Conservation (phyloP, 1,139 yeast genomes). For the Scheffersomyces insectosa region DNA sequence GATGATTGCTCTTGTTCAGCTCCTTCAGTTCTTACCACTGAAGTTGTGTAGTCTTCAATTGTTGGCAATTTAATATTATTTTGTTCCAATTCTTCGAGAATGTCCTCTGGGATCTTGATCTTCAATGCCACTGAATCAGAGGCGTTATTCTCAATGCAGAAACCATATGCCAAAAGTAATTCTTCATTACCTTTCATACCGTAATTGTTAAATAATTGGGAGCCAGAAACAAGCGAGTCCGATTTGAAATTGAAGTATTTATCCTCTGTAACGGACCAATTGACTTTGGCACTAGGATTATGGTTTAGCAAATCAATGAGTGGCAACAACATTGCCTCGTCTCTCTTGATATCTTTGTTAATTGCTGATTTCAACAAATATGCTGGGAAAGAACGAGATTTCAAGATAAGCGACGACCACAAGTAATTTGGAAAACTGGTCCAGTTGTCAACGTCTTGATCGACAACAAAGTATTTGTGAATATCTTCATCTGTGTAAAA, state of each 20-base stretch:
- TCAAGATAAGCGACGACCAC: slow-evolving; percentile 73
- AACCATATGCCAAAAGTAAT: slow-evolving; percentile 65
- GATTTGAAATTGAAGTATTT: slow-evolving; percentile 32
- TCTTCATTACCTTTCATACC: slow-evolving; percentile 89
- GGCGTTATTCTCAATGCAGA: slow-evolving; percentile 59
- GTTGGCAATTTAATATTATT: slow-evolving; percentile 49
- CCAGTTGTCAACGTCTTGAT: slow-evolving; percentile 46
- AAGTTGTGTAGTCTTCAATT: slow-evolving; percentile 48
- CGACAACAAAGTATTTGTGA: slow-evolving; percentile 24
- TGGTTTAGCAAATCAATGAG: slow-evolving; percentile 80
- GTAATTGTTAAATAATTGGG: slow-evolving; percentile 73
- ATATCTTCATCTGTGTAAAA: slow-evolving; percentile 43
- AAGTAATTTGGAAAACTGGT: slow-evolving; percentile 63
- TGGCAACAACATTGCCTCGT: slow-evolving; percentile 74
- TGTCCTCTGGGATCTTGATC: slow-evolving; percentile 45
- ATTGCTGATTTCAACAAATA: slow-evolving; percentile 36
- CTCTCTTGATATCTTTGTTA: slow-evolving; percentile 22
- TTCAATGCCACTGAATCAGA: slow-evolving; percentile 65
- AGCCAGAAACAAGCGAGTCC: slow-evolving; percentile 28
- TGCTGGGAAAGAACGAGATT: slow-evolving; percentile 80
- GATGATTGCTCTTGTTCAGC: slow-evolving; percentile 7
- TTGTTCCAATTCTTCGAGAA: slow-evolving; percentile 32
- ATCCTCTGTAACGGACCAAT: slow-evolving; percentile 51
- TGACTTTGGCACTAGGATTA: slow-evolving; percentile 57
- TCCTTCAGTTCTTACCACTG: slow-evolving; percentile 22